phyloP scores from a whole-genome alignment of 2,329 filamentous ascomycete genomes.

The Aureobasidium sp. region DNA sequence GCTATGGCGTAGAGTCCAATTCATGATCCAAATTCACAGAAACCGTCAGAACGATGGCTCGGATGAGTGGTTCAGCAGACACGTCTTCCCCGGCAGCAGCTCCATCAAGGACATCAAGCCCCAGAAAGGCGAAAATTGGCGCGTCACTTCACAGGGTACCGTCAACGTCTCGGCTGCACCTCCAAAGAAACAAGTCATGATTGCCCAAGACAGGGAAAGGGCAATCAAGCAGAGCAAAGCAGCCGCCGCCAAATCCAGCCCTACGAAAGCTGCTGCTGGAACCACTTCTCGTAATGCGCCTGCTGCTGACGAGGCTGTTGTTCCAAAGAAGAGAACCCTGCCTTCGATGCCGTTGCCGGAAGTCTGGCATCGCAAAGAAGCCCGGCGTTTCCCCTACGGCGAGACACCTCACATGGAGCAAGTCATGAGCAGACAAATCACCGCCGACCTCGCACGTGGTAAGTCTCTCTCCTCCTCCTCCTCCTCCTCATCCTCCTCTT shows the following conservation, averaged over 20 bases:
- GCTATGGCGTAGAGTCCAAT: neutral
- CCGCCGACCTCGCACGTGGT: constrained; percentile 25
- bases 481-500: no score
- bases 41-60: neutral
- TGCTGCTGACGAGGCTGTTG: neutral
- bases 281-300: neutral
- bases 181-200: constrained; percentile 4
- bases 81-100: neutral
- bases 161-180: neutral
- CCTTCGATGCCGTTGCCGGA: constrained; percentile 24
- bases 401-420: constrained; percentile 27
- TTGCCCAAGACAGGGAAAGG: neutral
- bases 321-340: neutral
- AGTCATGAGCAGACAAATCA: constrained; percentile 25
- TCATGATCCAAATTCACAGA: neutral
- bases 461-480: no score
- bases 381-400: constrained; percentile 27
- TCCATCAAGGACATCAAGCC: neutral
- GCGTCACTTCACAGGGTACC: neutral
- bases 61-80: constrained; percentile 4
- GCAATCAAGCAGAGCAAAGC: neutral
- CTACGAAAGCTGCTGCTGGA: neutral
- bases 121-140: neutral
- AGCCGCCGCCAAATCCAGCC: neutral
- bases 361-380: constrained; percentile 27